Conservation (phyloP, 2,329 filamentous ascomycete species). For the Neonectria punicea region DNA sequence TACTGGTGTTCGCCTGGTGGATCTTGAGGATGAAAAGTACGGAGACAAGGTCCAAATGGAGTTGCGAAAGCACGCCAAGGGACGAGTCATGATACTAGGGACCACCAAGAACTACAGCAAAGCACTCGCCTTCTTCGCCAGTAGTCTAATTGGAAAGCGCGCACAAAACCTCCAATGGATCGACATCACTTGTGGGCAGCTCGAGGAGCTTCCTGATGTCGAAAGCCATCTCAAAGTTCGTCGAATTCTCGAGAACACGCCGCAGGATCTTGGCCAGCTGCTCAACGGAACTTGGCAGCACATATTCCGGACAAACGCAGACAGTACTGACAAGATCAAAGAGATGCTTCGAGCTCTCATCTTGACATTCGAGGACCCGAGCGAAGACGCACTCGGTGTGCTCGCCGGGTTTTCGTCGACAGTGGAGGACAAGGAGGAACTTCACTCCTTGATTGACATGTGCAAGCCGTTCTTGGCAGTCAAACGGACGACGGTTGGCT, state of each 20-base stretch:
- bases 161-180: conserved; percentile 58
- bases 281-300: conserved; percentile 52
- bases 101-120: conserved; percentile 53
- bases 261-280: conserved; percentile 51
- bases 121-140: conserved; percentile 54
- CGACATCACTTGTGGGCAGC: conserved; percentile 54
- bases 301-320: conserved; percentile 47
- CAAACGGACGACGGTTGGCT: conserved; percentile 28
- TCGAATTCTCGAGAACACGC: conserved; percentile 51
- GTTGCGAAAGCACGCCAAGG: conserved; percentile 45
- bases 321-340: conserved; percentile 51
- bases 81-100: conserved; percentile 48
- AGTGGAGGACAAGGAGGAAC: conserved; percentile 46
- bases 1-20: conserved; percentile 23
- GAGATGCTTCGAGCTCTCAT: conserved; percentile 55
- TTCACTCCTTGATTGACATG: conserved; percentile 49
- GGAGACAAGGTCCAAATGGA: conserved; percentile 31
- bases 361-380: conserved; percentile 54
- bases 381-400: conserved; percentile 50
- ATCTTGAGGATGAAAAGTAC: conserved; percentile 35
- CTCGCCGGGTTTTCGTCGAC: conserved; percentile 49
- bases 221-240: conserved; percentile 53
- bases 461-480: conserved; percentile 51
- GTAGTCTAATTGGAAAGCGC: conserved; percentile 54
- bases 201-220: conserved; percentile 51